Base-by-base conservation (phyloP, 495 filamentous ascomycete genomes). In the Penicillium cosmopolitanum region DNA sequence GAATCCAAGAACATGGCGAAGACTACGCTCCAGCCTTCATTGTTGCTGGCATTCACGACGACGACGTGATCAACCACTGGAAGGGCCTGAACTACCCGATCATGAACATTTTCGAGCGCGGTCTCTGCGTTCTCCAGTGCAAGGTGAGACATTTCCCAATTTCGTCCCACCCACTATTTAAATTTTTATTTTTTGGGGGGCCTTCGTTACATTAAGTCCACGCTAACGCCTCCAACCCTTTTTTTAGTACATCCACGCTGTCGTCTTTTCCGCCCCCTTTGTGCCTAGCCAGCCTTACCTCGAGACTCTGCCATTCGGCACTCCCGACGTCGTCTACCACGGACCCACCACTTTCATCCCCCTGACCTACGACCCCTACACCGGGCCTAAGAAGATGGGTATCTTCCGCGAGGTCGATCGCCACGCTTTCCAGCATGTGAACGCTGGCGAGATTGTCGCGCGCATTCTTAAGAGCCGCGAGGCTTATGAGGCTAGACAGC, bases 1-100 rank as follows among this genome's bases (percentile, higher is more conserved):
- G 92, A 48, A 64, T 86, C 51, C 77, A 80, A 12, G 85, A 87
- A 52, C 55, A 70, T 16, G 87, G 85, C 5, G 80, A 78, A 35
- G 90, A 96, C 67, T 95, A 94, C 69, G 81, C 83, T 0, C 90
- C 92, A 0, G 87, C 85, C 16, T 99, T 90, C 69, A 82, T 99
- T 48, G 85, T 98, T 61, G 92, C 89, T 6, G 95, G 95, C 25
- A 86, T 99, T 28, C 96, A 99, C 68, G 89, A 96, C 67, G 95
- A 99, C 73, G 83, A 87, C 60, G 92, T 94, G 43, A 95, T 99
- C 69, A 98, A 98, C 73, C 73, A 87, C 64, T 94, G 90, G 89
- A 97, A 98, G 76, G 93, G 96, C 10, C 78, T 97, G 62, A 99
- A 99, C 73, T 98, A 97, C 70, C 95, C 95, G 1, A 97, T 99